Conservation (phyloP, 2,329 filamentous ascomycete genomes). For the Exophiala viscosa region DNA sequence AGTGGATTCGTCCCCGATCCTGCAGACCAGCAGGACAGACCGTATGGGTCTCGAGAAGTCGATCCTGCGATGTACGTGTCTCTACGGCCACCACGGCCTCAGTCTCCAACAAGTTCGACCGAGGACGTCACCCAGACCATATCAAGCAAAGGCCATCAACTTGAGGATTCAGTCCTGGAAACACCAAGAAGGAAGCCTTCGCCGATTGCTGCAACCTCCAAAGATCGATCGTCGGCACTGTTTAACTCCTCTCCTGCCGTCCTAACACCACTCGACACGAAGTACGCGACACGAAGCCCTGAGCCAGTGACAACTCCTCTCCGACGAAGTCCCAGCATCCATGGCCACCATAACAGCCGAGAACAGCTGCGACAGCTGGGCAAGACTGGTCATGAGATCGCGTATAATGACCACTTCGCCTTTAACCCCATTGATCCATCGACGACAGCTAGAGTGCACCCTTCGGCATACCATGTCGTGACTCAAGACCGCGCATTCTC, state of each 20-base stretch:
- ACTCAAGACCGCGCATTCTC: slow-evolving; percentile 28
- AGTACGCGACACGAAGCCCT: slow-evolving; percentile 5
- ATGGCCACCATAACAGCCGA: slow-evolving; percentile 34
- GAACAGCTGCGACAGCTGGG: slow-evolving; percentile 17
- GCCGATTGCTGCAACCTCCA: slow-evolving; percentile 42
- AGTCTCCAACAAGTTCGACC: slow-evolving; percentile 28
- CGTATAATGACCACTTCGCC: slow-evolving; percentile 13
- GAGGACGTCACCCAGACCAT: slow-evolving; percentile 21
- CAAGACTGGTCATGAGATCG: not conserved
- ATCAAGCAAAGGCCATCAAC: not conserved
- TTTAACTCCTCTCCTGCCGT: slow-evolving; percentile 43
- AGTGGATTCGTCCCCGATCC: slow-evolving; percentile 42
- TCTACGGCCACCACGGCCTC: slow-evolving; percentile 23
- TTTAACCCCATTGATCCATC: slow-evolving; percentile 24
- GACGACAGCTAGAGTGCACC: slow-evolving; percentile 28
- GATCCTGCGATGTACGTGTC: slow-evolving; percentile 10
- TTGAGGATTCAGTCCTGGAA: slow-evolving; percentile 4
- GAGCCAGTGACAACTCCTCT: slow-evolving; percentile 19
- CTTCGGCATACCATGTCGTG: slow-evolving; percentile 34
- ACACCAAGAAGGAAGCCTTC: slow-evolving; percentile 30
- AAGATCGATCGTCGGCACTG: slow-evolving; percentile 46
- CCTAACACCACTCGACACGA: slow-evolving; percentile 15
- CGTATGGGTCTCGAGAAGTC: slow-evolving; percentile 1
- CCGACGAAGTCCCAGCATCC: slow-evolving; percentile 34
- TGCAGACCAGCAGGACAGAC: slow-evolving; percentile 8